Conservation (phyloP, 2,329 filamentous ascomycete genomes). For the Clonostachys sp. region DNA sequence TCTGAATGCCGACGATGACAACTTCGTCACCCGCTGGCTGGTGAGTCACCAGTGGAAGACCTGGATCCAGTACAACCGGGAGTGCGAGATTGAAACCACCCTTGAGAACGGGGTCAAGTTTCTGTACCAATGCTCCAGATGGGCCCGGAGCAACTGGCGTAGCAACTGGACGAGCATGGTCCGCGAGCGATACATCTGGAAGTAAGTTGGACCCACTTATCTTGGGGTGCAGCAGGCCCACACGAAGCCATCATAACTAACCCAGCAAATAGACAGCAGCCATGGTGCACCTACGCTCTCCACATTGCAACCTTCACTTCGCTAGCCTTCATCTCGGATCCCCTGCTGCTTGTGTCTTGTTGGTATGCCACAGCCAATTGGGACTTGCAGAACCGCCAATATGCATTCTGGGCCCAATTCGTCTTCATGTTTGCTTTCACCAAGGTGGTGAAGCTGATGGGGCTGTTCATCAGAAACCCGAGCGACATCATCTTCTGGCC, state of each 20-base stretch:
- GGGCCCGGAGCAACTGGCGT: conserved; percentile 96
- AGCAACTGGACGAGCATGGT: conserved; percentile 92
- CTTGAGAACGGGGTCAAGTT: conserved; percentile 87
- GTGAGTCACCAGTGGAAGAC: conserved; percentile 91
- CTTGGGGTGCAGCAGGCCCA: conserved; percentile 3
- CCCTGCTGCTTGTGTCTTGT: conserved; percentile 64
- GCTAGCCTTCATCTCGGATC: conserved; percentile 75
- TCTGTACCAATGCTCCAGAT: conserved; percentile 87
- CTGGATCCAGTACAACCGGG: conserved; percentile 87
- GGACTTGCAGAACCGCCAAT: conserved; percentile 44
- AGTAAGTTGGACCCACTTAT: conserved; percentile 57
- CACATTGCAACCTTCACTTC: conserved; percentile 91
- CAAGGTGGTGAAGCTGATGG: conserved; percentile 87
- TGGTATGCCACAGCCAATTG: conserved; percentile 64
- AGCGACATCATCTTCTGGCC: conserved; percentile 75
- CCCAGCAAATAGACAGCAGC: conserved; percentile 63
- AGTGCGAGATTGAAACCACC: conserved; percentile 89
- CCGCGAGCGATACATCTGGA: conserved; percentile 78
- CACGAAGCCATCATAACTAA: conserved; percentile 2
- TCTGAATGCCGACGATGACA: conserved; percentile 95
- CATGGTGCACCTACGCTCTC: conserved; percentile 90
- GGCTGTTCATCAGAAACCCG: conserved; percentile 80
- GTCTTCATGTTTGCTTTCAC: conserved; percentile 76
- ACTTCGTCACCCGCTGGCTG: conserved; percentile 96
- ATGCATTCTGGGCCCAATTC: conserved; percentile 57